Conservation (phyloP, 495 filamentous ascomycete species). For the Neurospora hispaniola region DNA sequence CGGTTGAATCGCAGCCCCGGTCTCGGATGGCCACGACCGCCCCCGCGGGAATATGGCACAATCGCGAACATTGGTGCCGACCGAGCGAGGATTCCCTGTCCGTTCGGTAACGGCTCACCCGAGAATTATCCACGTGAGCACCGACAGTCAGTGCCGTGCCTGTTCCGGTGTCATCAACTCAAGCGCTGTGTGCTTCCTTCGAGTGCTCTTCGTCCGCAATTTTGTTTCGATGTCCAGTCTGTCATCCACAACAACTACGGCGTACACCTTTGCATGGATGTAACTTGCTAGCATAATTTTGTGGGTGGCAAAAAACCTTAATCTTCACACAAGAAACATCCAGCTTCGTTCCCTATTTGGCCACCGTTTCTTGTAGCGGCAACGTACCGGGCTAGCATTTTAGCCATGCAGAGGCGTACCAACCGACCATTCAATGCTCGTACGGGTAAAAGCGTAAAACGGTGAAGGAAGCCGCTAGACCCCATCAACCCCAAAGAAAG, state of each 20-base stretch:
- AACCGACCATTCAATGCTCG: neutral
- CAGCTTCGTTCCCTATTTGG: no score
- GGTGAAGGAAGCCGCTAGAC: neutral
- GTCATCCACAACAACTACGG: neutral
- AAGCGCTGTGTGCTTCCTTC: neutral
- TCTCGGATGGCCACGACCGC: neutral
- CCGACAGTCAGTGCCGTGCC: neutral
- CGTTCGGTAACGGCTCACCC: neutral
- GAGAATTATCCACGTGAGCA: neutral
- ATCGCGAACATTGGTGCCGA: neutral
- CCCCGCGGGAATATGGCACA: neutral
- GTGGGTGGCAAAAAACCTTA: no score
- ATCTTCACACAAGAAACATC: no score
- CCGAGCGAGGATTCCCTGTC: neutral
- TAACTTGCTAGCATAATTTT: no score
- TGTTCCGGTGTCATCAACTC: neutral
- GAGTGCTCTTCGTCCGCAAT: neutral
- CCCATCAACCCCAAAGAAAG: neutral
- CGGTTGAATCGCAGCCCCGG: neutral
- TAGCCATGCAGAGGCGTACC: neutral
- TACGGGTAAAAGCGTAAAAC: neutral
- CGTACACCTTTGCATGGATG: neutral
- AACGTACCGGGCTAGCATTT: no score
- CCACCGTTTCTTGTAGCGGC: no score
- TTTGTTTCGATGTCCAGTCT: neutral